phyloP scores from a whole-genome alignment of 2,329 filamentous ascomycete genomes.

The Rugonectria rugulosa region DNA sequence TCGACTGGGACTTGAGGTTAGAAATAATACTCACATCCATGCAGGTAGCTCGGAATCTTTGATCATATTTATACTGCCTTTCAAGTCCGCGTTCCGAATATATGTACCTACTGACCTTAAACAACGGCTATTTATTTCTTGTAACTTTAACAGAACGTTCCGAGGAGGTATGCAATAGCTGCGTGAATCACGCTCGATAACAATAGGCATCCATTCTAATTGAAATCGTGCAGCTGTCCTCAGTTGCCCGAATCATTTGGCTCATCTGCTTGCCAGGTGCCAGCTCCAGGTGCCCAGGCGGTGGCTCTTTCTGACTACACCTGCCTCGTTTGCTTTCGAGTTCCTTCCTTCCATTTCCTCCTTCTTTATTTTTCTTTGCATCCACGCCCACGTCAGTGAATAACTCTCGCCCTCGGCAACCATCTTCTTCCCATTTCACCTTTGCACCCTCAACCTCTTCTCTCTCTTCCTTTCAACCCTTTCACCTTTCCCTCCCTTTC shows the following conservation, averaged over 20 bases:
- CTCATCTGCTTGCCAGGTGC: conserved; percentile 20
- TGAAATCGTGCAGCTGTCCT: too few relatives aligned
- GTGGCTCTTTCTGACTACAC: conserved; percentile 25
- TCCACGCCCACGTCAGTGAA: conserved; percentile 35
- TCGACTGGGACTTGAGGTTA: too few relatives aligned
- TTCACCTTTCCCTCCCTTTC: conserved; percentile 22
- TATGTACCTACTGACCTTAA: too few relatives aligned
- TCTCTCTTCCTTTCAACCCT: background rate
- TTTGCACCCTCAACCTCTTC: conserved; percentile 17
- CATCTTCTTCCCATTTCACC: conserved; percentile 22
- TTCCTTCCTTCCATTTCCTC: conserved; percentile 35
- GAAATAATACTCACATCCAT: too few relatives aligned
- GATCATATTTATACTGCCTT: too few relatives aligned
- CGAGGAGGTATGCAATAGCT: too few relatives aligned
- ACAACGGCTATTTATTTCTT: too few relatives aligned
- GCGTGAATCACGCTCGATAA: too few relatives aligned
- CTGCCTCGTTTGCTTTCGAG: conserved; percentile 22
- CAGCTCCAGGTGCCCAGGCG: conserved; percentile 14
- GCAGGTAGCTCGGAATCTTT: too few relatives aligned
- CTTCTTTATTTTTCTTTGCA: conserved; percentile 30
- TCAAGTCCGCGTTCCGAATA: too few relatives aligned
- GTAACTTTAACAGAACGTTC: too few relatives aligned
- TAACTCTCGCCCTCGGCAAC: conserved; percentile 33
- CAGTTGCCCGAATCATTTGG: background rate
- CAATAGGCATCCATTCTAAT: too few relatives aligned